Evolutionary conservation across 441 rosid species (phyloP).

Genomic region (Biscutella laevigata): DNA sequence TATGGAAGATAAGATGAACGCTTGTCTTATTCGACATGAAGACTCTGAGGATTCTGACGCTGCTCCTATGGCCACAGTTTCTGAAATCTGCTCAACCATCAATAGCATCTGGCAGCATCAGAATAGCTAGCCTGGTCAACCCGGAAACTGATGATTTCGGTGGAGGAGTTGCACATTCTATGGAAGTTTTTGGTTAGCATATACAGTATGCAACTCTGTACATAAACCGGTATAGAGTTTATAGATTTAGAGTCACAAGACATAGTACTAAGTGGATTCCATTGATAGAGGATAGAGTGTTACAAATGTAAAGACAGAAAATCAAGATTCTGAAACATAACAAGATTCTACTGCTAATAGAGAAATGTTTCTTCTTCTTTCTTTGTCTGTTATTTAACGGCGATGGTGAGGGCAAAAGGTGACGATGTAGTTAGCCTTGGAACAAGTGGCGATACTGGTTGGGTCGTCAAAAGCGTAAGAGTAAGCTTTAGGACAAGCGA

Average conservation of each 20-base stretch:
- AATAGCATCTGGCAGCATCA: too few species aligned
- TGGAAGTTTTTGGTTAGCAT: neutral
- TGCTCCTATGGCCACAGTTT: too few species aligned
- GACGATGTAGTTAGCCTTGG: conserved; percentile 56
- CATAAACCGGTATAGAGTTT: neutral
- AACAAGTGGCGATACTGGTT: conserved; percentile 78
- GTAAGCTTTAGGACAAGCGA: conserved; percentile 86
- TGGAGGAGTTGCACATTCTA: too few species aligned
- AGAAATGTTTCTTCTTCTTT: neutral
- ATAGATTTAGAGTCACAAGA: neutral
- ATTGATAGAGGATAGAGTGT: neutral
- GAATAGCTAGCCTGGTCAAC: too few species aligned
- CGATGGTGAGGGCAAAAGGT: conserved; percentile 80
- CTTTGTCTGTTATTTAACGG: conserved; percentile 6
- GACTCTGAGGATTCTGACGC: too few species aligned
- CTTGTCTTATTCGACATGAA: too few species aligned
- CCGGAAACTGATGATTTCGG: too few species aligned
- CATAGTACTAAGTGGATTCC: neutral
- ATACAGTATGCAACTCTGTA: neutral
- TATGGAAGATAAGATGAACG: too few species aligned
- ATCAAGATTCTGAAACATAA: conserved; percentile 5
- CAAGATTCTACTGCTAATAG: neutral
- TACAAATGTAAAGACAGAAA: conserved; percentile 4
- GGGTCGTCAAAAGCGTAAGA: conserved; percentile 91
- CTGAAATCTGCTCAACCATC: too few species aligned